Conservation (phyloP, 306 rosid genomes). For the Mimosa pudica region DNA sequence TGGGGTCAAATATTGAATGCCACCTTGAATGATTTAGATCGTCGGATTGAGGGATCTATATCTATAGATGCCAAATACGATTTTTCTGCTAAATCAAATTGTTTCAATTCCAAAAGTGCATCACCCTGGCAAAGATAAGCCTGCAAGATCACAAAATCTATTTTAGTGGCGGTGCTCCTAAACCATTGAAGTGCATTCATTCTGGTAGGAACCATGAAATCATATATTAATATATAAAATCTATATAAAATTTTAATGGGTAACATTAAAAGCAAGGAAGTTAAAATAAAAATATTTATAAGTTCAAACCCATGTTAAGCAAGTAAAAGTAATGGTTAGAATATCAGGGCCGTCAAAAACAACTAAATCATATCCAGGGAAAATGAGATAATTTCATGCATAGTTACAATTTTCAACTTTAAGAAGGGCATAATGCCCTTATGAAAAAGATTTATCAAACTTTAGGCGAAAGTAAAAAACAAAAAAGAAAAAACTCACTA, state of each 20-base stretch:
- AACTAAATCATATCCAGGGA: neutral
- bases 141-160: constrained; percentile 48
- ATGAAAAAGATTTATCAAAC: constrained; percentile 21
- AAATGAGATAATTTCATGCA: neutral
- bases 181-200: neutral
- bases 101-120: constrained; percentile 61
- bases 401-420: neutral
- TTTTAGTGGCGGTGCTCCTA: constrained; percentile 2
- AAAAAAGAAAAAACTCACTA: neutral
- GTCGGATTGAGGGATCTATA: constrained; percentile 75
- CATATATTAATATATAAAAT: neutral
- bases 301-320: neutral
- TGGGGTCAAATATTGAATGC: constrained; percentile 11
- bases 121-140: constrained; percentile 84
- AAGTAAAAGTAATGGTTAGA: constrained; percentile 22
- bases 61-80: constrained; percentile 66
- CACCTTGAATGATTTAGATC: constrained; percentile 84
- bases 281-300: neutral
- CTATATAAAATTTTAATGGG: constrained; percentile 18
- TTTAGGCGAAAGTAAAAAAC: neutral
- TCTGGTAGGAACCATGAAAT: constrained; percentile 14
- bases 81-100: constrained; percentile 64
- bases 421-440: neutral
- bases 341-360: neutral
- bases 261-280: constrained; percentile 18